Conservation (phyloP, 306 rosid species). For the Prunus mira region DNA sequence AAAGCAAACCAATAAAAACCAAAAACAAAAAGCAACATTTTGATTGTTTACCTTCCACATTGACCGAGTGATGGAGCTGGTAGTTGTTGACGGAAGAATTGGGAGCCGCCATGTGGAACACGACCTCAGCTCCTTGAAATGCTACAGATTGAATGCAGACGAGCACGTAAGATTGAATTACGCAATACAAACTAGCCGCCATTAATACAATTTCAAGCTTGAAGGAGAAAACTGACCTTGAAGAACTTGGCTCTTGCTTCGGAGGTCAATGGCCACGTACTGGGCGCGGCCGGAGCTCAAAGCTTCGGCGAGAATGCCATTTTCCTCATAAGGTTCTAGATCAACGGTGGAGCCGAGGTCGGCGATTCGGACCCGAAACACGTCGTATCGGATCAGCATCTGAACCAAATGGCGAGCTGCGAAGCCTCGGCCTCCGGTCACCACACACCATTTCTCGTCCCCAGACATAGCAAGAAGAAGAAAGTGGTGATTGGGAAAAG, state of each 20-base stretch:
- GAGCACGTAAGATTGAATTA: neutral
- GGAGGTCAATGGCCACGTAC: constrained; percentile 70
- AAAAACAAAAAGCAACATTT: neutral
- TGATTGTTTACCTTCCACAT: constrained; percentile 63
- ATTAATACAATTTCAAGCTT: neutral
- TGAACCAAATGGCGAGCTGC: constrained; percentile 91
- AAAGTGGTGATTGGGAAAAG: neutral
- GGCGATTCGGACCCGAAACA: constrained; percentile 66
- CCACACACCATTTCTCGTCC: constrained; percentile 73
- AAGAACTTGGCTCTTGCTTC: constrained; percentile 63
- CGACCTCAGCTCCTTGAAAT: constrained; percentile 77
- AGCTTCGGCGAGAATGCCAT: constrained; percentile 67
- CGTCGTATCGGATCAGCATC: constrained; percentile 50
- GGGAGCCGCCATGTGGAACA: constrained; percentile 98
- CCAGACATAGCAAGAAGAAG: constrained; percentile 29
- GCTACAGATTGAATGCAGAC: constrained; percentile 37
- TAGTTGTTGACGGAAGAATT: constrained; percentile 75
- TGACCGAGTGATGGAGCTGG: constrained; percentile 84
- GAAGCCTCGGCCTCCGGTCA: constrained; percentile 94
- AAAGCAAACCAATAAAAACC: neutral
- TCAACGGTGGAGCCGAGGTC: constrained; percentile 63
- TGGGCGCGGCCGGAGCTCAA: constrained; percentile 68
- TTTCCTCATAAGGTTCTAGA: constrained; percentile 61
- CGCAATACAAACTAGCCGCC: neutral
- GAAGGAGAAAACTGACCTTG: constrained; percentile 35